Base-by-base conservation (phyloP, 2,329 filamentous ascomycete species). In the Colletotrichum lini region DNA sequence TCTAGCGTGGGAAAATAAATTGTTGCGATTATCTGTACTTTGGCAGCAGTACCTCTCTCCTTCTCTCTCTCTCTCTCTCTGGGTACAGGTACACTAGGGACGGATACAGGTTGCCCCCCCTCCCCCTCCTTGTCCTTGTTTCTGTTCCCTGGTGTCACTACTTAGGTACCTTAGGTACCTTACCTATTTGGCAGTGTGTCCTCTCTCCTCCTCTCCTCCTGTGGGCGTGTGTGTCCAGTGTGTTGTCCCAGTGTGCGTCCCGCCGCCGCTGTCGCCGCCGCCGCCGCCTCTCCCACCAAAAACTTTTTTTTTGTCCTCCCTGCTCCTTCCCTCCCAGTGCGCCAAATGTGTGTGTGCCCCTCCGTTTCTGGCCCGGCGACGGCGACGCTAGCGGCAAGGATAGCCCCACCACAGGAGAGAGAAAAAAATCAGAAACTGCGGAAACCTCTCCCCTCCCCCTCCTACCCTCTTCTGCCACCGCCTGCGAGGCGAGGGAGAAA, bases 381-480 rank as follows among this genome's bases (percentile, higher is more conserved):
- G 57, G 60, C 63, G 68, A 74, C 71, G 65, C 65, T 70, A 70
- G 71, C 66, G 71, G 63, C 73, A 65, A 70, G 60, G 54, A n/a
- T 63, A 35, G 72, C 56, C 57, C 72, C 69, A 71, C 67, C 57
- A 58, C 61, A 74, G 40, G 40, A 61, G n/a, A 45, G 47, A 45
- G n/a, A 56, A 54, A 72, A 72, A 73, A 74, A 73, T 62, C 62
- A 65, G 64, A 73, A 74, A 68, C 58, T 53, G 64, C 56, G 63
- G 67, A 70, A 73, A 75, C 76, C 76, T 74, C 76, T 75, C 72
- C 71, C 75, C 70, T 73, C 62, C 45, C 35, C 45, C 42, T 67
- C 44, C 50, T 49, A 49, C 40, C 56, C 52, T 66, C 49, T 42
- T 30, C 38, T 63, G 60, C 60, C 30, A 35, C 23, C 57, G 38